phyloP scores from a whole-genome alignment of 2,329 filamentous ascomycete genomes.

The Gremmenia infestans region DNA sequence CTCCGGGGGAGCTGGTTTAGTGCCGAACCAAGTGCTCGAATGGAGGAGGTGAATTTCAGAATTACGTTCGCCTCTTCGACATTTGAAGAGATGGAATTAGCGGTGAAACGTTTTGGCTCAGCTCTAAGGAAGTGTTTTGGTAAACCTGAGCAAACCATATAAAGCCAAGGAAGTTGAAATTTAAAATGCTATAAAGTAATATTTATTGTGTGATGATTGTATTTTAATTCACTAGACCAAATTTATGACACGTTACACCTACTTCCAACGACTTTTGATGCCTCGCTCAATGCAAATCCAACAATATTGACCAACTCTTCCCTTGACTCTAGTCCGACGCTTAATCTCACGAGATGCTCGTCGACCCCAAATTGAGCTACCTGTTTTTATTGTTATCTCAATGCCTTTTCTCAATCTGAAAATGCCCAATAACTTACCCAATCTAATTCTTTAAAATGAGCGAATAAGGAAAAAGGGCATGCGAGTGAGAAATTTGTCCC shows the following conservation, averaged over 20 bases:
- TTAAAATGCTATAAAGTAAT: no score
- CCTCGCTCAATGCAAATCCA: not conserved
- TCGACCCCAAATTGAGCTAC: constrained; percentile 11
- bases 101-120: not conserved
- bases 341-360: constrained; percentile 15
- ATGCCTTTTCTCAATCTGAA: not conserved
- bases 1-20: not conserved
- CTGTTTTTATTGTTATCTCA: not conserved
- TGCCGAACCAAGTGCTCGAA: not conserved
- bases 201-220: no score
- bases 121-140: not conserved
- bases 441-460: constrained; percentile 17
- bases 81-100: not conserved
- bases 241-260: not conserved
- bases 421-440: not conserved
- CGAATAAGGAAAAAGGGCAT: constrained; percentile 24
- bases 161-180: no score
- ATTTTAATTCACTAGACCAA: no score
- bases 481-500: constrained; percentile 30
- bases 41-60: not conserved
- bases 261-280: not conserved
- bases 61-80: not conserved
- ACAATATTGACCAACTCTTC: not conserved
- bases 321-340: constrained; percentile 13
- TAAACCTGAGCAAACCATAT: not conserved